Conservation (phyloP, 768 basidiomycete species). For the Mycena latifolia region DNA sequence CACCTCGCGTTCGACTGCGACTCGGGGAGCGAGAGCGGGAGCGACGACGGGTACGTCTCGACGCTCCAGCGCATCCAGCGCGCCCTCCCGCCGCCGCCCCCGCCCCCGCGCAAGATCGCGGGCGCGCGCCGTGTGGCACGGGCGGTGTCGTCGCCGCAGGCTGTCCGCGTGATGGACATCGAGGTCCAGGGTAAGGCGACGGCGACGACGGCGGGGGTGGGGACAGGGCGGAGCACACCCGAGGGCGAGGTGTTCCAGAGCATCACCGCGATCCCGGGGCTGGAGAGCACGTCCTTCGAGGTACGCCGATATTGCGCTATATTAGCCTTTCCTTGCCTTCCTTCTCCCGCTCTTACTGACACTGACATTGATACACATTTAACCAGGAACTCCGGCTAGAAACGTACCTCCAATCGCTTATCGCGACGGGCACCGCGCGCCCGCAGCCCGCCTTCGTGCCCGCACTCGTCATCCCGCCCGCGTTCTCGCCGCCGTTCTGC, state of each 20-base stretch:
- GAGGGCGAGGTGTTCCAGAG: constrained; percentile 35
- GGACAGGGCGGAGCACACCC: background rate
- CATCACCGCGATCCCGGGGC: constrained; percentile 31
- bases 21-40: constrained; percentile 27
- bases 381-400: constrained; percentile 34
- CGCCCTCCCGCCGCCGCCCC: background rate
- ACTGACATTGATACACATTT: no score
- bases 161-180: background rate
- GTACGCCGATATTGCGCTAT: constrained; percentile 13
- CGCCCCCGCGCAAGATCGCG: constrained; percentile 25
- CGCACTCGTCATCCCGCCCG: constrained; percentile 28
- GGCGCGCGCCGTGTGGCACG: constrained; percentile 29
- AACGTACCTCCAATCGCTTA: constrained; percentile 32
- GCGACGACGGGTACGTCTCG: constrained; percentile 35
- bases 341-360: no score
- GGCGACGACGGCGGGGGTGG: background rate
- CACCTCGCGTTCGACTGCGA: constrained; percentile 36
- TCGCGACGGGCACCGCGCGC: constrained; percentile 35
- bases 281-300: constrained; percentile 33
- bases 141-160: constrained; percentile 19
- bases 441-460: constrained; percentile 27
- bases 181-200: background rate
- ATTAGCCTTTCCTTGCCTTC: no score
- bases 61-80: constrained; percentile 30
- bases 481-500: constrained; percentile 22